phyloP scores from a whole-genome alignment of 1,284 basidiomycete genomes.

The Cryptococcus wingfieldii region DNA sequence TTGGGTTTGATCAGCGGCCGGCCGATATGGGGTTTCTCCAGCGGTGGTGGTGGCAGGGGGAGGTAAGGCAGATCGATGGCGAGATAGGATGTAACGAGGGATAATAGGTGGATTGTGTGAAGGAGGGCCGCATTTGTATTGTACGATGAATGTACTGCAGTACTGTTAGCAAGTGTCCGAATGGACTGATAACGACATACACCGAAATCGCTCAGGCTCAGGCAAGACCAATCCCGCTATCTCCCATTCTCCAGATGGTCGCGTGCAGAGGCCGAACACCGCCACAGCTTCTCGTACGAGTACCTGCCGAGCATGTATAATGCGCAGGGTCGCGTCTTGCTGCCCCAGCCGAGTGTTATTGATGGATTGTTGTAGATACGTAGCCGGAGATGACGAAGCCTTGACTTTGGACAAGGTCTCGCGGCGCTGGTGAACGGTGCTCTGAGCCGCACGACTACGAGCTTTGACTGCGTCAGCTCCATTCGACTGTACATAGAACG shows the following conservation, averaged over 20 bases:
- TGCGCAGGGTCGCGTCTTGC: constrained; percentile 19
- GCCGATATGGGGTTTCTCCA: constrained; percentile 27
- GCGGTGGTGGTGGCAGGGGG: constrained; percentile 17
- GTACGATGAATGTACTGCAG: constrained; percentile 23
- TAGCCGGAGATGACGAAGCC: background rate
- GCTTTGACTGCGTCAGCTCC: background rate
- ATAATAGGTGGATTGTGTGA: constrained; percentile 37
- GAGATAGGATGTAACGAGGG: constrained; percentile 38
- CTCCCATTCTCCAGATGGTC: constrained; percentile 23
- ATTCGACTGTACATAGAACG: background rate
- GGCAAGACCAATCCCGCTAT: constrained; percentile 36
- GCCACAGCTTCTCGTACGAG: constrained; percentile 36
- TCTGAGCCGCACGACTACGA: background rate
- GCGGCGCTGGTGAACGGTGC: background rate
- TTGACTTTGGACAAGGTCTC: background rate
- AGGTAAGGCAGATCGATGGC: constrained; percentile 37
- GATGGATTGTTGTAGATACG: background rate
- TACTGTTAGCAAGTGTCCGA: background rate
- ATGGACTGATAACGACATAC: constrained; percentile 19
- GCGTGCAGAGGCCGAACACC: constrained; percentile 33
- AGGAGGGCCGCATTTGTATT: constrained; percentile 36
- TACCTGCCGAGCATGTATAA: constrained; percentile 35
- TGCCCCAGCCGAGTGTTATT: constrained; percentile 13
- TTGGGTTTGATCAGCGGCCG: constrained; percentile 32
- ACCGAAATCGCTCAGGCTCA: constrained; percentile 26